Base-by-base conservation (phyloP, 2,329 filamentous ascomycete genomes). In the Fusarium annulatum region DNA sequence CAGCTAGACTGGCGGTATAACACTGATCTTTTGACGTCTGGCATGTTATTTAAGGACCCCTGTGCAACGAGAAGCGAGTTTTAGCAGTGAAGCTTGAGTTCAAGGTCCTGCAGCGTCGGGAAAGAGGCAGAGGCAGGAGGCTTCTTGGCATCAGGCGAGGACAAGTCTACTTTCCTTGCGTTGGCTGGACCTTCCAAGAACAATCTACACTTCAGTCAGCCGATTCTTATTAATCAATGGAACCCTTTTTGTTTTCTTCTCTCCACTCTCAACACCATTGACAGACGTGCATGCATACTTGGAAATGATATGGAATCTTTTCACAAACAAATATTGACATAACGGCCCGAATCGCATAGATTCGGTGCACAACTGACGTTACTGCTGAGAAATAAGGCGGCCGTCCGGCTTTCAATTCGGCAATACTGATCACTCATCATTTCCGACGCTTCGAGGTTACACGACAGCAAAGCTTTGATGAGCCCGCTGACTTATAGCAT, bases 301-400 rank as follows among this genome's bases (percentile, higher is more conserved):
- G 34, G 23, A 28, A 30, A 12, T 30, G 34, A 41, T n/a, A 28
- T 41, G 34, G 34, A 55, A 41, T 55, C 34, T 41, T 14, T 39
- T 21, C 23, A 55, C 33, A 36, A 33, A 26, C 33, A 45, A 38
- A 39, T 21, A 34, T 34, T 46, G 49, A 49, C 33, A 12, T 34
- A 21, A 67, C 72, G 60, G 72, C 28, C 72, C 64, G 72, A 56
- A 58, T 66, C 60, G 67, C 71, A 66, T 69, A 62, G 30, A 16
- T 10, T 39, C 63, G 59, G 60, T 48, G 58, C 51, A 41, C 43
- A 64, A 23, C 42, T 48, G 45, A 49, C 26, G 38, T 58, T 53
- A 26, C n/a, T 16, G 61, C 48, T 55, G 43, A 67, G 49, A 46
- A 55, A 58, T 67, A 38, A 30, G 57, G 26, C 59, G 33, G 56